Base-by-base conservation (phyloP, 495 filamentous ascomycete genomes). In the Penicillium samsonianum region DNA sequence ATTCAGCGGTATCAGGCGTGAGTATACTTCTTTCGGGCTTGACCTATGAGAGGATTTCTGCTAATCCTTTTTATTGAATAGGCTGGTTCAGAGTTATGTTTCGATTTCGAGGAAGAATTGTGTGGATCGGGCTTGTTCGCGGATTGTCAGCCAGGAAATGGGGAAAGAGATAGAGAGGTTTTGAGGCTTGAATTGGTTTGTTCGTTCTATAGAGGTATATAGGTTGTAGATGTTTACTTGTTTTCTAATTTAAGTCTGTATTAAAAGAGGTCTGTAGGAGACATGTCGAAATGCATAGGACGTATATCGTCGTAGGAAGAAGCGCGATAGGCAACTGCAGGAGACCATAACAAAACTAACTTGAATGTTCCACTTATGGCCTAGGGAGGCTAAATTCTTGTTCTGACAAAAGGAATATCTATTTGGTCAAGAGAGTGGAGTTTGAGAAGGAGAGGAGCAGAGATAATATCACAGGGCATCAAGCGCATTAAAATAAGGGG, bases 1-100 rank as follows among this genome's bases (percentile, higher is more conserved):
- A 47, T 62, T 11, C 49, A 62, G 9, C 52, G 57, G 68, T 88
- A 88, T 64, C 71, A 84, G 61, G 74, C 84, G 75, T 88, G 82
- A 60, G 72, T 77, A 11, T 55, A 4, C 4, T 22, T 17, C 7
- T 17, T 42, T 9, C 14, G 17, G 17, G 11, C 11, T 4, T 33
- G 30, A 14, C 6, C 40, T 42, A 22, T 4, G 5, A 11, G 11
- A 2, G 19, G 14, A 17, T 1, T 17, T 26, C 2, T 5, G 22
- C 22, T 30, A 48, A 48, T 5, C 1, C 42, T 26, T 48, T 4
- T 23, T 23, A 12, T 16, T 16, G 16, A 26, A n/a, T 30, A 48
- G 54, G 4, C 14, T 57, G 31, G 22, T 50, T 22, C 54, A 57
- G 19, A 57, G 44, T 42, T 46, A 55, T 23, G 12, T 33, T 23